Evolutionary conservation across 768 basidiomycete genomes (phyloP).

Genomic region (Pholiota molesta): DNA sequence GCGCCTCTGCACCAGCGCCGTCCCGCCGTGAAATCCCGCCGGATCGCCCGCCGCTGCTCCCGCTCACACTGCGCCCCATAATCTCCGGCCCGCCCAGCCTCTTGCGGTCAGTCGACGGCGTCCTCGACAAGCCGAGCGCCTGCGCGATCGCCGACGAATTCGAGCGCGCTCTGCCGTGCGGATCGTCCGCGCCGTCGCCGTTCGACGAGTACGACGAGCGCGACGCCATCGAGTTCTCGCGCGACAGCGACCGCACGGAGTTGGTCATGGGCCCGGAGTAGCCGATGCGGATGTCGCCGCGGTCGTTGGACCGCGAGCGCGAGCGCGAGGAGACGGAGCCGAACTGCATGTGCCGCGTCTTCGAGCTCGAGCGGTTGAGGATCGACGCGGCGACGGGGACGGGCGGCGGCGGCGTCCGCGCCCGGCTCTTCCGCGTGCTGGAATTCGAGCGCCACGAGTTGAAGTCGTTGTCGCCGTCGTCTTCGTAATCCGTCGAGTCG

Average conservation of each 20-base stretch:
- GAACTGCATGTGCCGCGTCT: conserved; percentile 12
- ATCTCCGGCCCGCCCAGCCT: conserved; percentile 43
- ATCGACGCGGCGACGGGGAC: conserved; percentile 9
- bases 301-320: conserved; percentile 19
- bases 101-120: conserved; percentile 39
- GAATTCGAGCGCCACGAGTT: conserved; percentile 1
- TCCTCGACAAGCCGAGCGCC: conserved; percentile 46
- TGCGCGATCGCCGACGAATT: conserved; percentile 43
- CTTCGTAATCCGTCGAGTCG: conserved; percentile 48
- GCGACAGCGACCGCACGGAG: background rate
- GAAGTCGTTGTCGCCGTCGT: conserved; percentile 18
- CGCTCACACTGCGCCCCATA: conserved; percentile 26
- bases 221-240: conserved; percentile 4
- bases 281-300: conserved; percentile 9
- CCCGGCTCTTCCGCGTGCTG: background rate
- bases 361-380: conserved; percentile 3
- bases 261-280: conserved; percentile 6
- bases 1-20: background rate
- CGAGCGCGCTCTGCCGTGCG: conserved; percentile 23
- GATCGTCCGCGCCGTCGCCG: conserved; percentile 3
- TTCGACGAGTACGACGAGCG: conserved; percentile 20
- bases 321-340: conserved; percentile 26
- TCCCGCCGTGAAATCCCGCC: background rate
- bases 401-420: conserved; percentile 24
- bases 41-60: conserved; percentile 27